phyloP scores from a whole-genome alignment of 2,329 filamentous ascomycete genomes.

The Aschersonia sp. region DNA sequence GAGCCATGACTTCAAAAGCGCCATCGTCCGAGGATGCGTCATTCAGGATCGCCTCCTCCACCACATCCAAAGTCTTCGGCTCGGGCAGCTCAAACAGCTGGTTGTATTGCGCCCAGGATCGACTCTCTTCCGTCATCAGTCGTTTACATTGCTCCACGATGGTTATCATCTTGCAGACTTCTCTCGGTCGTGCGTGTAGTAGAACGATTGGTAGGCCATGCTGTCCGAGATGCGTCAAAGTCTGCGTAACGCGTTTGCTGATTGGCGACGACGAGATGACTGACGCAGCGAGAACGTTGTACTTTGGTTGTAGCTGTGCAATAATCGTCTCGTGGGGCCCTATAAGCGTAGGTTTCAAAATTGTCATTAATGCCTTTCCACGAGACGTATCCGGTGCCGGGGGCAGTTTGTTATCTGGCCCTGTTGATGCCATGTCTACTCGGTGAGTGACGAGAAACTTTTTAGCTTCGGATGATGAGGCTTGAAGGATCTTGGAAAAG shows the following conservation, averaged over 20 bases:
- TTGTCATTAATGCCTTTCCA: not conserved
- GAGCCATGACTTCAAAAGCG: constrained; percentile 43
- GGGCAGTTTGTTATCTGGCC: not conserved
- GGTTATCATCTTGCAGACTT: constrained; percentile 51
- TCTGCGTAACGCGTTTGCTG: constrained; percentile 32
- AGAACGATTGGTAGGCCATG: constrained; percentile 21
- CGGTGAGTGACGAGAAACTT: not conserved
- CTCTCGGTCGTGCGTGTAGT: constrained; percentile 33
- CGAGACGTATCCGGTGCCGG: not conserved
- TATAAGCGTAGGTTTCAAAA: constrained; percentile 9
- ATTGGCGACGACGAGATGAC: constrained; percentile 48
- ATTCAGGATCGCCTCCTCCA: constrained; percentile 29
- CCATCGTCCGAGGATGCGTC: constrained; percentile 19
- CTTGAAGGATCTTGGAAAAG: too few relatives aligned
- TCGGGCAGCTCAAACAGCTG: constrained; percentile 33
- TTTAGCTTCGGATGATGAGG: not conserved
- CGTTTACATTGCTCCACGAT: constrained; percentile 52
- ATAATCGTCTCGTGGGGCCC: constrained; percentile 27
- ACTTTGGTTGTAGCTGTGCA: constrained; percentile 26
- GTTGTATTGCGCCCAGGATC: constrained; percentile 42
- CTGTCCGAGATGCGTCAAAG: constrained; percentile 27
- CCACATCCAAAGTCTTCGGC: constrained; percentile 15
- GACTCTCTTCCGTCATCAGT: constrained; percentile 31
- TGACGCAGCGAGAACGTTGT: constrained; percentile 35
- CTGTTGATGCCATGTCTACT: not conserved